Percentiles rank a stretch among this genome's conserved stretches.
These are phyloP conservation scores for Zygoascus ofunaensis DNA, from an alignment of 805 yeast genomes.

Conservation along the genomic window DNA sequence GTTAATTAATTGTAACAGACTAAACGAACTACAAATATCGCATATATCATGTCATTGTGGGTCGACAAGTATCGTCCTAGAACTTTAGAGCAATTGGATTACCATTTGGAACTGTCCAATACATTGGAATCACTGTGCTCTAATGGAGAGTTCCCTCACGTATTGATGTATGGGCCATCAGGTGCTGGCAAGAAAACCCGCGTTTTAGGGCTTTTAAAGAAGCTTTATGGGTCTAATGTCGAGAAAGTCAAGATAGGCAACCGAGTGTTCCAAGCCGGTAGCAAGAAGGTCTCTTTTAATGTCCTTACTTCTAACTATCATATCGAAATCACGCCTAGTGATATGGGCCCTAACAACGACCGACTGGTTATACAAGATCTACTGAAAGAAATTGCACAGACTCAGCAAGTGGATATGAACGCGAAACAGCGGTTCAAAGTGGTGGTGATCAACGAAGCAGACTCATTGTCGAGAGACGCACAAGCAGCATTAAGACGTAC, in stretches of 20 bases:
- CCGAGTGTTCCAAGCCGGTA: slow-evolving; percentile 64
- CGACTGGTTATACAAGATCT: slow-evolving; percentile 90
- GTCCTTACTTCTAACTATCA: slow-evolving; percentile 89
- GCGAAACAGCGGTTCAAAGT: slow-evolving; percentile 37
- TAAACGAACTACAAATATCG: too few relatives aligned
- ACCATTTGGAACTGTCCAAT: slow-evolving; percentile 54
- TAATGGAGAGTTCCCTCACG: slow-evolving; percentile 86
- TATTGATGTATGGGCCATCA: slow-evolving; percentile 86
- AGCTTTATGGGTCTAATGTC: slow-evolving; percentile 74
- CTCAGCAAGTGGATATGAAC: slow-evolving; percentile 83
- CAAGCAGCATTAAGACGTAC: slow-evolving; percentile 94
- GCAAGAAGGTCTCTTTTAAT: slow-evolving; percentile 79
- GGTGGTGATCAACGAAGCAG: slow-evolving; percentile 81
- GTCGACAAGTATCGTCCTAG: slow-evolving; percentile 89
- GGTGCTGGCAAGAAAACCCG: slow-evolving; percentile 98
- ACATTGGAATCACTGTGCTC: slow-evolving; percentile 52
- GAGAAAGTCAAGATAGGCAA: slow-evolving; percentile 85
- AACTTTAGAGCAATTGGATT: slow-evolving; percentile 52
- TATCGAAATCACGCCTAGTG: slow-evolving; percentile 91
- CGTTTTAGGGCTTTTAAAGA: slow-evolving; percentile 65
- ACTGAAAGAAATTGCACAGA: slow-evolving; percentile 87
- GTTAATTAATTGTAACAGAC: too few relatives aligned
- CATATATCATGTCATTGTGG: slow-evolving; percentile 99
- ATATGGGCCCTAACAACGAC: slow-evolving; percentile 84
- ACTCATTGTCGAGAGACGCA: slow-evolving; percentile 80